Conservation (phyloP, 306 rosid genomes). For the Vigna angularis region DNA sequence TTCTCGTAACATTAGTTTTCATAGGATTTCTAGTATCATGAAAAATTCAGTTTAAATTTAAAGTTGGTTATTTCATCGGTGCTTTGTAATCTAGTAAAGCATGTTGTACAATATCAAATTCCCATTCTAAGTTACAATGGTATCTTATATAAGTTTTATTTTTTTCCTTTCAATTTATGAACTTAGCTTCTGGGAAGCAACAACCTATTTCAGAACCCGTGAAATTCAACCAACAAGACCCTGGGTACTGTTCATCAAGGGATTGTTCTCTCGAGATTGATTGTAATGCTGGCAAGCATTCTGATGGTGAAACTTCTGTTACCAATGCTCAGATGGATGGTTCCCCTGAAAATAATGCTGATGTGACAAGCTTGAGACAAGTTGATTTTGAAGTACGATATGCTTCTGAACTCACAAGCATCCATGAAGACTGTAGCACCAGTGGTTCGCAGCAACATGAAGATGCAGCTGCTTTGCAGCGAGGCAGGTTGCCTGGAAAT, state of each 20-base stretch:
- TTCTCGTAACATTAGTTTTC: slow-evolving; percentile 33
- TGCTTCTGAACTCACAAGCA: slow-evolving; percentile 63
- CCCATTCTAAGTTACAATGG: slow-evolving; percentile 22
- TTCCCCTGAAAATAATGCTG: slow-evolving; percentile 86
- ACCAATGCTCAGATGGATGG: slow-evolving; percentile 60
- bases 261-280: slow-evolving; percentile 73
- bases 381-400: slow-evolving; percentile 74
- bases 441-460: slow-evolving; percentile 77
- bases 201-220: slow-evolving; percentile 56
- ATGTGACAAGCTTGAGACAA: slow-evolving; percentile 69
- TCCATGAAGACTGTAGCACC: slow-evolving; percentile 93
- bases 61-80: background rate
- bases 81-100: slow-evolving; percentile 19
- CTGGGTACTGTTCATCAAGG: slow-evolving; percentile 63
- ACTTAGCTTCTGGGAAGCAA: slow-evolving; percentile 59
- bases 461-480: slow-evolving; percentile 62
- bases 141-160: slow-evolving; percentile 40
- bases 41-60: slow-evolving; percentile 14
- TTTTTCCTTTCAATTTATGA: slow-evolving; percentile 39
- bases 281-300: slow-evolving; percentile 67
- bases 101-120: slow-evolving; percentile 22
- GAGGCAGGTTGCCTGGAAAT: slow-evolving; percentile 62
- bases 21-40: slow-evolving; percentile 2
- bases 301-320: slow-evolving; percentile 85
- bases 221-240: slow-evolving; percentile 64